Evolutionary conservation across 805 yeast species (phyloP), one percentile per base, ranked within the genome.

Genomic region (Yamadazyma nakazawae): DNA sequence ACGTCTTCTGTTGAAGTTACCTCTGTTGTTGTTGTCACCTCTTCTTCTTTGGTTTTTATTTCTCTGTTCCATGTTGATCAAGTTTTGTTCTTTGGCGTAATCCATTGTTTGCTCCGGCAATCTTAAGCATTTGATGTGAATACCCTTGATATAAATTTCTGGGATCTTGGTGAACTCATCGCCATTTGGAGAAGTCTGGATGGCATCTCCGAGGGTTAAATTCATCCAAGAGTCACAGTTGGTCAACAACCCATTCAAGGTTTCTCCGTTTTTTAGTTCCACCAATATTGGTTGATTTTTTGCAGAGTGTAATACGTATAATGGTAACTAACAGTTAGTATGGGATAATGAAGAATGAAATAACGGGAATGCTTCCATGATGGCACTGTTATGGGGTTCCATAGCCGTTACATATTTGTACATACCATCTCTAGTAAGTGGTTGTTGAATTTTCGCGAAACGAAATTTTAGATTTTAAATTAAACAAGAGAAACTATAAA

Each of bases 211-310:
- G 45, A 94, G 74, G 1, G 96, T 87, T 54, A 94, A 74, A 64
- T 94, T 94, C 99, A 94, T 94, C 90, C 95, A 88, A 34, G 88
- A 83, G 64, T 94, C 99, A 57, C 96, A 89, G 60, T 88, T 86
- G 46, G 81, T 80, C 49, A 94, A 73, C 47, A 78, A 79, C 42
- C 99, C 99, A 59, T 85, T 85, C 42, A 91, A 74, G 9, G 92
- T 83, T 59, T 88, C 97, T 30, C 98, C 97, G 47, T 85, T 83
- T 65, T 94, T 94, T 61, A 94, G 79, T 64, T 92, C 99, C 41
- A 94, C 88, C 59, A 85, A 76, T 59, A 94, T 78, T 34, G 90
- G 86, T 60, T 88, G 91, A 48, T 88, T 91, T 64, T 90, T 91
- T 14, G 96, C 88, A 46, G 96, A 86, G 45, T 95, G 90, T 59